A percentile compares a stretch with the other conserved stretches of the same genome.
phyloP scores from a whole-genome alignment of 768 basidiomycete species.

The Termitomyces titanicus region DNA sequence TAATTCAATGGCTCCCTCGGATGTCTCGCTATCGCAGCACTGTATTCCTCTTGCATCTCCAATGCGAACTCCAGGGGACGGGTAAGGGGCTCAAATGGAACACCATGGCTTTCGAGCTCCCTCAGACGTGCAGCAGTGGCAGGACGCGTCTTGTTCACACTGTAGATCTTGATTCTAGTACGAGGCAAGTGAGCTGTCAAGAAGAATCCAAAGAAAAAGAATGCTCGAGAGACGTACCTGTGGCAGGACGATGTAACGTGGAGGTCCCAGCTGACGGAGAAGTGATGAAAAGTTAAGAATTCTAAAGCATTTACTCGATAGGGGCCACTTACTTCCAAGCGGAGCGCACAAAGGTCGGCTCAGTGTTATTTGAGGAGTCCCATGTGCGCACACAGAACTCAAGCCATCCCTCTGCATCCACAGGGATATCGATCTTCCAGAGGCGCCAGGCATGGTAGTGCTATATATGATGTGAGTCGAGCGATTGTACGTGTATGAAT shows the following conservation, averaged over 20 bases:
- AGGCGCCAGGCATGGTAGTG: slow-evolving; percentile 54
- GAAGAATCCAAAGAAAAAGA: not conserved
- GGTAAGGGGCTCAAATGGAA: slow-evolving; percentile 38
- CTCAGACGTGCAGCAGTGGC: slow-evolving; percentile 40
- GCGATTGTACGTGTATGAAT: not conserved
- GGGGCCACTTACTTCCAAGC: slow-evolving; percentile 46
- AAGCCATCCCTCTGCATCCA: slow-evolving; percentile 54
- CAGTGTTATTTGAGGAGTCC: slow-evolving; percentile 57
- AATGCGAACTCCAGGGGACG: slow-evolving; percentile 33
- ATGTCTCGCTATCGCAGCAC: slow-evolving; percentile 18
- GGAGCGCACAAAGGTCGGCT: slow-evolving; percentile 51
- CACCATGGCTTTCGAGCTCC: slow-evolving; percentile 33
- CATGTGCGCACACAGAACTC: slow-evolving; percentile 54
- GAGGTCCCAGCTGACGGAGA: slow-evolving; percentile 40
- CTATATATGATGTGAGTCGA: slow-evolving; percentile 16
- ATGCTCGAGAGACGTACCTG: slow-evolving; percentile 10
- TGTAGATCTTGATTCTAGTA: slow-evolving; percentile 47
- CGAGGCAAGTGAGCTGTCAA: not conserved
- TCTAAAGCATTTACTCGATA: not conserved
- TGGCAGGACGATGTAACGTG: slow-evolving; percentile 53
- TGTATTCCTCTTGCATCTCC: slow-evolving; percentile 30
- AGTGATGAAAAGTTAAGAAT: not conserved
- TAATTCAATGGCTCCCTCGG: slow-evolving; percentile 29
- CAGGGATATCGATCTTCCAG: slow-evolving; percentile 48
- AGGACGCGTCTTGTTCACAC: slow-evolving; percentile 40